Base-by-base conservation (phyloP, 2,329 filamentous ascomycete species). In the Arthrinium phaeospermum region DNA sequence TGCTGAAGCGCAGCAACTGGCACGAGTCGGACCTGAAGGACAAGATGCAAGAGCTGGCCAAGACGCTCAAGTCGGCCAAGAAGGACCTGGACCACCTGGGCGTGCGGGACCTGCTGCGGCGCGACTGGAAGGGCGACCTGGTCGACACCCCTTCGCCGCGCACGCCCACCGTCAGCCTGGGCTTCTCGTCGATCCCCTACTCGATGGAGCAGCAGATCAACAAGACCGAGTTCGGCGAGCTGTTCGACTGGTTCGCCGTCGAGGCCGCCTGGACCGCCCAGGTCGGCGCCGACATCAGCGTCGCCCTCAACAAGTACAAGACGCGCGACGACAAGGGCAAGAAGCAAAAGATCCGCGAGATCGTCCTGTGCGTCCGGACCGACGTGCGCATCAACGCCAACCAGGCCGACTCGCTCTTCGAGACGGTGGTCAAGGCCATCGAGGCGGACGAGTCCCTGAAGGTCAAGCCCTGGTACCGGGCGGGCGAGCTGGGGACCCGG, bases 191-290 rank as follows among this genome's bases (percentile, higher is more conserved):
- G 0, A 82, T 86, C 61, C 84, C 85, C 0, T 85, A 82, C 78
- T 84, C 82, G 1, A 79, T 86, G 76, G 84, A 85, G 45, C 80
- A 84, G 68, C 84, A 85, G 72, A 85, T 86, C 71, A 74, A 79
- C 13, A 84, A 83, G 75, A 86, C 84, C 0, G 84, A 85, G 41
- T 86, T 85, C 72, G 78, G 80, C 67, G 84, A 84, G 74, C 80
- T 86, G 6, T 86, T 86, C 68, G 81, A 86, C 75, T 86, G 84
- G 84, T 86, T 86, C 72, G 84, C 84, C 3, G 78, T 86, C 41
- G 83, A 86, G 69, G 84, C 85, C 14, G 85, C 85, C 1, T 86
- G 84, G 84, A 86, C 85, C 0, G 84, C 85, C 6, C 80, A 84
- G 72, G 78, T 82, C 13, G 82, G 83, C 45, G 81, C 82, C 16